Evolutionary conservation across 202 grass and related monocot species (phyloP).

Genomic region (Bolboschoenoplectus hybrid): DNA sequence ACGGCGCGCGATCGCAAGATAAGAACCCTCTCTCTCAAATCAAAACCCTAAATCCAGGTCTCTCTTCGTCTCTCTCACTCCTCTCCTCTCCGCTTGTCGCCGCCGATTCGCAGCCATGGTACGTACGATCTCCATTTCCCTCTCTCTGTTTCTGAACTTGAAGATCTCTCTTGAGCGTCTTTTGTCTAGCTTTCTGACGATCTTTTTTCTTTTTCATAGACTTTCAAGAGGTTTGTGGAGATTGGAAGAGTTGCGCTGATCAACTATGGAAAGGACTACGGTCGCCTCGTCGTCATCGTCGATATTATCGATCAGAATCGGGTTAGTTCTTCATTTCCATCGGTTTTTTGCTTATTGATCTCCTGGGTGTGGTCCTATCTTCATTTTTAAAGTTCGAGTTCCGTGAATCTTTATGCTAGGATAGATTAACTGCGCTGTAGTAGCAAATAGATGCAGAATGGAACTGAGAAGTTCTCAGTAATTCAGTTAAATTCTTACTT

Average conservation of each 20-base stretch:
- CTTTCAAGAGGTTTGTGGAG: constrained; percentile 93
- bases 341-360: background rate
- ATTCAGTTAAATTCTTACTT: background rate
- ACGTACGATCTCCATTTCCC: background rate
- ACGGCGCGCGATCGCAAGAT: background rate
- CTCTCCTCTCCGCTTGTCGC: background rate
- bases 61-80: background rate
- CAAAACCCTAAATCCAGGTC: constrained; percentile 2
- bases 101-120: constrained; percentile 20
- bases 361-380: background rate
- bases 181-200: background rate
- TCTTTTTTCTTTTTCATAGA: constrained; percentile 41
- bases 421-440: background rate
- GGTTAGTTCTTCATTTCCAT: constrained; percentile 35
- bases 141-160: background rate
- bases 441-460: background rate
- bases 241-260: constrained; percentile 82
- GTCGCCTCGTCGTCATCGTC: constrained; percentile 82
- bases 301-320: constrained; percentile 84
- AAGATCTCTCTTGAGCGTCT: background rate
- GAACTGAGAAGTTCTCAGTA: background rate
- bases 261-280: constrained; percentile 88
- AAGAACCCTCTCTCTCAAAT: background rate
- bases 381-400: background rate
- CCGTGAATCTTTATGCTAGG: background rate